phyloP scores from a whole-genome alignment of 345 rosid species.

The Syzygium grande region DNA sequence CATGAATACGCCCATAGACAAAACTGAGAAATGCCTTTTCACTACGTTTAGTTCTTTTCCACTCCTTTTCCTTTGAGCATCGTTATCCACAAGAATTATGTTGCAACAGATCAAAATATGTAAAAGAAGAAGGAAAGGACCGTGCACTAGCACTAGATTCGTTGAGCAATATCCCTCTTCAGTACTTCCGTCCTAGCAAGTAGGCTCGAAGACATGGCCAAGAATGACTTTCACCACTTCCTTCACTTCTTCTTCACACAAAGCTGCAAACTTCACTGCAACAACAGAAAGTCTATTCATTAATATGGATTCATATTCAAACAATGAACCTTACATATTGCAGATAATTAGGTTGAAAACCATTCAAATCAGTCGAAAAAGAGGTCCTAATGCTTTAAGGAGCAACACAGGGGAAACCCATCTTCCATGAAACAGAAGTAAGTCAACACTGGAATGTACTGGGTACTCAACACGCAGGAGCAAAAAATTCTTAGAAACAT shows the following conservation, averaged over 20 bases:
- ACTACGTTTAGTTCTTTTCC: background rate
- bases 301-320: background rate
- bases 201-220: slow-evolving; percentile 40
- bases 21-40: background rate
- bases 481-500: background rate
- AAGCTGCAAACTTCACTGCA: slow-evolving; percentile 62
- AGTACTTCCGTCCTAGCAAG: background rate
- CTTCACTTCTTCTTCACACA: slow-evolving; percentile 40
- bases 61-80: background rate
- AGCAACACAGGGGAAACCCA: background rate
- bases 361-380: background rate
- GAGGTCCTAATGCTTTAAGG: background rate
- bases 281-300: background rate
- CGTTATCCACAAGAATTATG: background rate
- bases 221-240: slow-evolving; percentile 50
- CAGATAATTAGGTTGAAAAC: background rate
- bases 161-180: background rate
- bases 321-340: background rate
- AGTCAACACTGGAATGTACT: background rate
- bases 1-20: background rate
- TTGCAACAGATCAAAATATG: background rate
- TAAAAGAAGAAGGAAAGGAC: background rate
- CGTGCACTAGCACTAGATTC: background rate
- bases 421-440: background rate
- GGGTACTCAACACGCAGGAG: background rate